Percentiles rank a stretch among this genome's conserved stretches.
Conservation (phyloP, 164 flowering plant genomes). For the Stephania cephalantha region DNA sequence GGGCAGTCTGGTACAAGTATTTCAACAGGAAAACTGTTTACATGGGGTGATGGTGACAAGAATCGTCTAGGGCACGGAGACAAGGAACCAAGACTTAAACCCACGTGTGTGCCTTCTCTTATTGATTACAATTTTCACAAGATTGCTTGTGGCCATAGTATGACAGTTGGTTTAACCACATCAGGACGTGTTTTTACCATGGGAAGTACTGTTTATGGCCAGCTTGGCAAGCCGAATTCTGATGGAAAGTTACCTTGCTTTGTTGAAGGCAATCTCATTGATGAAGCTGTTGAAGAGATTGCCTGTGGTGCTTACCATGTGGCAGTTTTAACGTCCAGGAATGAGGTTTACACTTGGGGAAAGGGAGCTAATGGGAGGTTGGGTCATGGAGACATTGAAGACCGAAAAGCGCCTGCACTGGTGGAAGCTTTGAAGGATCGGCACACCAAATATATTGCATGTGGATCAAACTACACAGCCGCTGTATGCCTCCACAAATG, state of each 20-base stretch:
- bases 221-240: slow-evolving; percentile 32
- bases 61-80: slow-evolving; percentile 41
- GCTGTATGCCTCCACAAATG: slow-evolving; percentile 74
- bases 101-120: slow-evolving; percentile 36
- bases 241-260: slow-evolving; percentile 37
- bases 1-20: slow-evolving; percentile 30
- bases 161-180: slow-evolving; percentile 35
- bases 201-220: slow-evolving; percentile 40
- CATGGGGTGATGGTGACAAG: slow-evolving; percentile 43
- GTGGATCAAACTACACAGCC: slow-evolving; percentile 68
- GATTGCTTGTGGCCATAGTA: slow-evolving; percentile 36
- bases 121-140: slow-evolving; percentile 36
- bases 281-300: slow-evolving; percentile 46
- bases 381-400: slow-evolving; percentile 79
- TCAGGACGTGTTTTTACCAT: slow-evolving; percentile 34
- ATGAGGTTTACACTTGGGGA: slow-evolving; percentile 84
- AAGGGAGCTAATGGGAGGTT: slow-evolving; percentile 83
- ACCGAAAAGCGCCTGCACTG: slow-evolving; percentile 55
- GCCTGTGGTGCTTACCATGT: slow-evolving; percentile 79
- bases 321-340: slow-evolving; percentile 59
- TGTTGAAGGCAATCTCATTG: slow-evolving; percentile 26
- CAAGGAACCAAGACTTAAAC: slow-evolving; percentile 31
- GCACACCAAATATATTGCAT: slow-evolving; percentile 64
- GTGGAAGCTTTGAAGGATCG: slow-evolving; percentile 79
- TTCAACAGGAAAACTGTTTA: slow-evolving; percentile 36